These are phyloP conservation scores for Solanum pinnatisectum DNA, from an alignment of 257 asterid genomes.

Conservation along the genomic window DNA sequence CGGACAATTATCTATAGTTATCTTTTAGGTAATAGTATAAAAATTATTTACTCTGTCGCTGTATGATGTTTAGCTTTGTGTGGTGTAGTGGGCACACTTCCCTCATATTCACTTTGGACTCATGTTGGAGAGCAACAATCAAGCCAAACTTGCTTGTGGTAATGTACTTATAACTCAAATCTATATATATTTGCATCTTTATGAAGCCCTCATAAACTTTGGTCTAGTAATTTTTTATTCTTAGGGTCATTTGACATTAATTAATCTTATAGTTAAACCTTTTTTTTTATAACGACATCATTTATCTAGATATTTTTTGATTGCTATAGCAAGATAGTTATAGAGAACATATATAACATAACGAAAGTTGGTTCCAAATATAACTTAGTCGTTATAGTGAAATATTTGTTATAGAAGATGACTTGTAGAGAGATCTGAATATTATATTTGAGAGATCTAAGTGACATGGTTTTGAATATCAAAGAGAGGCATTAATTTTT, in stretches of 20 bases:
- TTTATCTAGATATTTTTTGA: too few species aligned
- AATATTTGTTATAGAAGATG: too few species aligned
- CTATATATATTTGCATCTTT: neutral
- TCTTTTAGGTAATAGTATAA: neutral
- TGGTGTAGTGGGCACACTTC: conserved; percentile 79
- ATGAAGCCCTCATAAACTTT: neutral
- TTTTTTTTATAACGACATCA: too few species aligned
- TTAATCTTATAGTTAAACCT: too few species aligned
- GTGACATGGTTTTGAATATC: neutral
- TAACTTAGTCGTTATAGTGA: too few species aligned
- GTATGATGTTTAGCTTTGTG: neutral
- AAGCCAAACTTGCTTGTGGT: conserved; percentile 40
- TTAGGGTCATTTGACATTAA: neutral
- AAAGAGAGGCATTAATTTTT: neutral
- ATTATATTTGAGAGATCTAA: too few species aligned
- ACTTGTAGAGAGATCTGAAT: neutral
- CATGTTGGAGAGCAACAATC: conserved; percentile 69
- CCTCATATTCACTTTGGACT: conserved; percentile 93
- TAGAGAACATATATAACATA: too few species aligned
- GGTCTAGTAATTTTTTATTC: neutral
- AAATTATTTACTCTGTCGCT: neutral
- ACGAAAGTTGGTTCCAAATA: neutral
- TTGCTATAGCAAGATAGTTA: too few species aligned
- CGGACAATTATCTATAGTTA: neutral
- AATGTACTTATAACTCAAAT: neutral